These are phyloP conservation scores for Populus hybrid DNA, from an alignment of 441 rosid genomes.

Conservation along the genomic window DNA sequence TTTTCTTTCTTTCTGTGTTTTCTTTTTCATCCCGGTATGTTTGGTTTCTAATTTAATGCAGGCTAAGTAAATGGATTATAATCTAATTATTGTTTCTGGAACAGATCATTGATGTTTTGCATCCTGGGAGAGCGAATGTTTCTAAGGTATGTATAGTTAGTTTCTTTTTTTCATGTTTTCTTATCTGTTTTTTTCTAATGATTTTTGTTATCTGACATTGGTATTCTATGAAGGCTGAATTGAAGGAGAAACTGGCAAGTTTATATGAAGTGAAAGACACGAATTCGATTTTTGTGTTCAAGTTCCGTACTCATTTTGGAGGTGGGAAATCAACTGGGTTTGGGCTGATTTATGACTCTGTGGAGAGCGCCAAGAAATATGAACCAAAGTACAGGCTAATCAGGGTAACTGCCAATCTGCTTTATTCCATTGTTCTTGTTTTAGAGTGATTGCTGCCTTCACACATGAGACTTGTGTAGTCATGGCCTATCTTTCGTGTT, in stretches of 20 bases:
- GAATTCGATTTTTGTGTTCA: slow-evolving; percentile 71
- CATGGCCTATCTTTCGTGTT: not conserved
- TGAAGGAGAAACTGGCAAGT: slow-evolving; percentile 70
- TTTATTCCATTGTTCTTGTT: not conserved
- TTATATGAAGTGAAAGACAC: slow-evolving; percentile 79
- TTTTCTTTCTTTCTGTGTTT: not conserved
- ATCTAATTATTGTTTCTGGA: not conserved
- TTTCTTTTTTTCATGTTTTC: not conserved
- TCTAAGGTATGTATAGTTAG: slow-evolving; percentile 45
- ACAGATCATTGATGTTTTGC: slow-evolving; percentile 81
- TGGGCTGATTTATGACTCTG: slow-evolving; percentile 74
- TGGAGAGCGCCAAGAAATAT: slow-evolving; percentile 73
- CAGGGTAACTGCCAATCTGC: slow-evolving; percentile 41
- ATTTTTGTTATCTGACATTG: not conserved
- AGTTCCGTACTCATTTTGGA: slow-evolving; percentile 84
- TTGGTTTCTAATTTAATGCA: not conserved
- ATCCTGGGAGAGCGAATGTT: slow-evolving; percentile 85
- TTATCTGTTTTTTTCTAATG: not conserved
- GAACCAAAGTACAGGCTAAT: slow-evolving; percentile 84
- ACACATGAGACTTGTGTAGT: not conserved
- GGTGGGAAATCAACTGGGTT: slow-evolving; percentile 90
- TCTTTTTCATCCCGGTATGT: not conserved
- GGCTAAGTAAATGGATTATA: not conserved
- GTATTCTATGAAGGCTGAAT: slow-evolving; percentile 49
- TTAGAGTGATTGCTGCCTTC: not conserved